Conservation (phyloP, 2,329 filamentous ascomycete genomes). For the Colletotrichum lindemuthianum region DNA sequence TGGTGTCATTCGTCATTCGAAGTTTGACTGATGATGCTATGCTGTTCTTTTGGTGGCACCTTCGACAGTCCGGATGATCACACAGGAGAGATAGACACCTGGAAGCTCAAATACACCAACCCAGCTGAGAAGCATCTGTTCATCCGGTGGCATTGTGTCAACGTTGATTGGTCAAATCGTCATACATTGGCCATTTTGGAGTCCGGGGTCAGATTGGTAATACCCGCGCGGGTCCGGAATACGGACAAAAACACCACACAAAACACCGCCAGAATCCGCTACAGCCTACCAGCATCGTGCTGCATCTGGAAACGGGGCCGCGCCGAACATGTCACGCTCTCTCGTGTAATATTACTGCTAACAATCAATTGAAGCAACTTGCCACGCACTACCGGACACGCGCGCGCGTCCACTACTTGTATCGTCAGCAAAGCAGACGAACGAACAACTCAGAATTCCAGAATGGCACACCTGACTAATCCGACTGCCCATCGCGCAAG, state of each 20-base stretch:
- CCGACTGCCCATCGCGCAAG: too few species aligned
- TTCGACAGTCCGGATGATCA: not conserved
- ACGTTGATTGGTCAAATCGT: conserved; percentile 7
- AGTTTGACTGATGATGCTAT: not conserved
- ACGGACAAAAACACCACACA: not conserved
- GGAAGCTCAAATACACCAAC: conserved; percentile 21
- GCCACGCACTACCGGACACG: too few species aligned
- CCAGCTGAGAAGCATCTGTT: not conserved
- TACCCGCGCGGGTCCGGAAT: conserved; percentile 32
- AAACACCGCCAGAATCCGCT: not conserved
- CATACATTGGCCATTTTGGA: not conserved
- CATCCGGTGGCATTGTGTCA: not conserved
- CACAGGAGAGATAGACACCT: not conserved
- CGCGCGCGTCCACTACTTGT: too few species aligned
- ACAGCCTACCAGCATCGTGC: not conserved
- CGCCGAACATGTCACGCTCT: not conserved
- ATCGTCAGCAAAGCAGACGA: too few species aligned
- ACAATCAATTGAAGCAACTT: too few species aligned
- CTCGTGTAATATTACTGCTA: too few species aligned
- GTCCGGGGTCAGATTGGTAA: conserved; percentile 34
- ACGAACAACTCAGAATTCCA: too few species aligned
- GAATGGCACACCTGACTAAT: too few species aligned
- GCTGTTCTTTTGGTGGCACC: not conserved
- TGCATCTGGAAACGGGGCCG: conserved; percentile 7
- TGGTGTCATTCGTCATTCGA: conserved; percentile 23